These are phyloP conservation scores for Wallacemonas rigidus DNA, from an alignment of 208 protist species.

Conservation along the genomic window DNA sequence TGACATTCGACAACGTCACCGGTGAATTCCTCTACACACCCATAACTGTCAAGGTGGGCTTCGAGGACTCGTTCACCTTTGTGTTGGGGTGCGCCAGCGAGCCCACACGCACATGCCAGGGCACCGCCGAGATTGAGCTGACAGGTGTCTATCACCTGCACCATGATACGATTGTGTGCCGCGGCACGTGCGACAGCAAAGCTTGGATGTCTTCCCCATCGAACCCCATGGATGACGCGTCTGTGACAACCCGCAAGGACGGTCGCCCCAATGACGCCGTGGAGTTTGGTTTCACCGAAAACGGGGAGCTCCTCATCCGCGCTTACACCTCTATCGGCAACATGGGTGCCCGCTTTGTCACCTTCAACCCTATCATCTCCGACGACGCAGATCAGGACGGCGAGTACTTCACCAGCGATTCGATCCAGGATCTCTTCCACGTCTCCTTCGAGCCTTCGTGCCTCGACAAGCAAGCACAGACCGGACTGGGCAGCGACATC, in stretches of 20 bases:
- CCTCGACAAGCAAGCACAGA: conserved; percentile 60
- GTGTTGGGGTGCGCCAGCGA: conserved; percentile 39
- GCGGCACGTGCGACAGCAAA: conserved; percentile 69
- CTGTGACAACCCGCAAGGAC: conserved; percentile 57
- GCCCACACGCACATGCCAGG: conserved; percentile 26
- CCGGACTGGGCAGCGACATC: conserved; percentile 51
- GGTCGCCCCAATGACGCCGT: conserved; percentile 46
- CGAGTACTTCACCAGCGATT: conserved; percentile 41
- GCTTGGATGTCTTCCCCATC: conserved; percentile 51
- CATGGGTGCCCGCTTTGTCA: conserved; percentile 85
- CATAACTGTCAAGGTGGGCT: conserved; percentile 19
- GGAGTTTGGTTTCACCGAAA: conserved; percentile 60
- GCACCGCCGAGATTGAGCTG: conserved; percentile 37
- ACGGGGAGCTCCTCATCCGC: conserved; percentile 59
- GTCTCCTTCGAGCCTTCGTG: conserved; percentile 79
- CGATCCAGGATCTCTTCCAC: conserved; percentile 40
- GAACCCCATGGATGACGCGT: conserved; percentile 18
- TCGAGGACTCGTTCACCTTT: conserved; percentile 66
- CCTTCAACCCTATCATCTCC: conserved; percentile 64
- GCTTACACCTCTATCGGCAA: conserved; percentile 79
- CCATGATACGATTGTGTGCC: conserved; percentile 65
- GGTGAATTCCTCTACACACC: conserved; percentile 57
- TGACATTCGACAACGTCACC: conserved; percentile 21
- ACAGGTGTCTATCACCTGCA: conserved; percentile 54
- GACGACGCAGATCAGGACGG: conserved; percentile 12